Evolutionary conservation across 257 asterid species (phyloP), one percentile per base, ranked within the genome.

Genomic region (Vinca minor): DNA sequence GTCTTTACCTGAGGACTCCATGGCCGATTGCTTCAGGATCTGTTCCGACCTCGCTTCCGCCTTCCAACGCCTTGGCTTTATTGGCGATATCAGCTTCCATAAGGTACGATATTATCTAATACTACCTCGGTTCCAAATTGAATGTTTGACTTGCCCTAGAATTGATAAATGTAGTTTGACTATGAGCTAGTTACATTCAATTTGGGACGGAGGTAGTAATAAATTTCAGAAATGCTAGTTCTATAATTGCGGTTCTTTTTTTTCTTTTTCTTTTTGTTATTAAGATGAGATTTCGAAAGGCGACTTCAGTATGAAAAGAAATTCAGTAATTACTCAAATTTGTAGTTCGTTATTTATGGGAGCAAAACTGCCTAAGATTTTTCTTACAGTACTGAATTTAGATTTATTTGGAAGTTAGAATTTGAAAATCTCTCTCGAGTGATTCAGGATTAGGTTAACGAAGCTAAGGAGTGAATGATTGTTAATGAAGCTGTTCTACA

Each of bases 11-110:
- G 86, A 79, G 47, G 80, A 81, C 8, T 81, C 85, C 38, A 70
- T 68, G 73, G 75, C 83, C 44, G 87, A 82, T 18, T 78, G 82
- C 17, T 78, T 76, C 70, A 84, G 69, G 59, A 64, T 77, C 35
- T 83, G 84, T 59, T 69, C 88, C 53, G 88, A 82, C 14, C 76
- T 86, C 29, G 71, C 85, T 60, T 45, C 75, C 68, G 78, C 86
- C 63, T 81, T 82, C 72, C 76, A 73, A 63, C 66, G 54, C 46
- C 61, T 86, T 3, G 90, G 88, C 49, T 86, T 71, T 76, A 62
- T 34, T 18, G 84, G 82, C 8, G 85, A 75, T 55, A 83, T 82
- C 58, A 80, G 85, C 75, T 84, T 82, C 68, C 87, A 76, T 52
- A 84, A 82, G 88, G 91, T 86, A 60, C 45, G n/a, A n/a, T n/a